Base-by-base conservation (phyloP, 1,284 basidiomycete species). In the Pholiota adiposa region DNA sequence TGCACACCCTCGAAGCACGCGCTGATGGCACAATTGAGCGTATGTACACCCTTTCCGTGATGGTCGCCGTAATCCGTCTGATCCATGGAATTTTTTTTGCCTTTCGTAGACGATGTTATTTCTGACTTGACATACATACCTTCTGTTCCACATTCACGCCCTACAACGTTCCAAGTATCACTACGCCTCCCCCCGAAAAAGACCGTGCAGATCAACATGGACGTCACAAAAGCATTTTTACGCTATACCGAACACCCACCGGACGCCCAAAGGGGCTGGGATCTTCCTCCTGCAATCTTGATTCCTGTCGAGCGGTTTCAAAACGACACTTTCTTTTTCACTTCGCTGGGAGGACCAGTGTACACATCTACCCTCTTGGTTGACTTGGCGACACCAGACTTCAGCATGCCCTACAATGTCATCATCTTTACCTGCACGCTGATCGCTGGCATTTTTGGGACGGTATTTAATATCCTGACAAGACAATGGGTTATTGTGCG, bases 391-490 rank as follows among this genome's bases (percentile, higher is more conserved):
- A 96, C 94, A 7, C 97, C 97, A 0, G 97, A 99, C 77, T 99
- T 99, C 75, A 96, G 93, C 70, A 98, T 99, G 96, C 96, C 97
- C 11, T 99, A 98, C 78, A 99, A 98, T 75, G 96, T 98, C 63
- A 98, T 98, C 74, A 97, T 97, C 70, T 91, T 98, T 81, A 95
- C 88, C 58, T 94, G 89, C 70, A 96, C 94, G 8, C 79, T 97
- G 51, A 85, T 96, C 62, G 96, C 97, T 34, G 85, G 98, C 62
- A 90, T 97, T 63, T 98, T 99, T 74, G 97, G 97, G 41, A 92
- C 87, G 65, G 77, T 97, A 49, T 94, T 98, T 76, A 98, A 98
- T 70, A 73, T 89, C 49, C 76, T 98, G 70, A 92, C 94, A 44
- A 80, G 97, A 62, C 84, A 85, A 67, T 94, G 90, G 83, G 85